These are phyloP conservation scores for Eucalyptus shirleyi DNA, from an alignment of 345 rosid genomes.

Conservation along the genomic window DNA sequence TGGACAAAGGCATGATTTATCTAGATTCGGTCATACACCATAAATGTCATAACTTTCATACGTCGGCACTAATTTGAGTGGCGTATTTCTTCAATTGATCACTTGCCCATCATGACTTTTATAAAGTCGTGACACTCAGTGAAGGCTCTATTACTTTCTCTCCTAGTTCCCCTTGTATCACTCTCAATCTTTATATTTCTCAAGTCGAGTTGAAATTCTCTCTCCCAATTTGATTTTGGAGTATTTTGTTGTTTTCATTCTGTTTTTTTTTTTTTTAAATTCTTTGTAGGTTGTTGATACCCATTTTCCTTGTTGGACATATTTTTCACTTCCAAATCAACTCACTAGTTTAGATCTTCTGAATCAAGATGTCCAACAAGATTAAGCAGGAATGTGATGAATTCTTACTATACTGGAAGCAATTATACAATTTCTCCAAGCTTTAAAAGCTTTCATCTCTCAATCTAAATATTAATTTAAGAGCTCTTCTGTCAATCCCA, in stretches of 20 bases:
- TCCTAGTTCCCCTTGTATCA: background rate
- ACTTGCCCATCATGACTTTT: no score
- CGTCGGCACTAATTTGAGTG: rapidly evolving
- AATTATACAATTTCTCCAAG: background rate
- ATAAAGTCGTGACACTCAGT: rapidly evolving
- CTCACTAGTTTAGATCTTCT: background rate
- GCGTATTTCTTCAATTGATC: background rate
- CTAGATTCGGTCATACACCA: no score
- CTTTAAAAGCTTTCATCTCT: background rate
- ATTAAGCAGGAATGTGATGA: background rate
- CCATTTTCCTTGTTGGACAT: background rate
- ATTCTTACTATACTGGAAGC: background rate
- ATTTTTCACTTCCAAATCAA: no score
- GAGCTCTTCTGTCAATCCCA: background rate
- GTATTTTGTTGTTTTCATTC: no score
- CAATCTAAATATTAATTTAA: no score
- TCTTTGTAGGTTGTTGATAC: background rate
- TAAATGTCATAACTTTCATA: background rate
- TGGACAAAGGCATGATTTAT: no score
- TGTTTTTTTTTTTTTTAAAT: no score
- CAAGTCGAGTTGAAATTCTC: background rate
- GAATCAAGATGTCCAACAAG: rapidly evolving
- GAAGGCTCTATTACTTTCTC: background rate
- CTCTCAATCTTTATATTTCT: background rate
- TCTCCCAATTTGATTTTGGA: background rate